phyloP scores from a whole-genome alignment of 2,329 filamentous ascomycete genomes.

The Nigrospora oryzae region DNA sequence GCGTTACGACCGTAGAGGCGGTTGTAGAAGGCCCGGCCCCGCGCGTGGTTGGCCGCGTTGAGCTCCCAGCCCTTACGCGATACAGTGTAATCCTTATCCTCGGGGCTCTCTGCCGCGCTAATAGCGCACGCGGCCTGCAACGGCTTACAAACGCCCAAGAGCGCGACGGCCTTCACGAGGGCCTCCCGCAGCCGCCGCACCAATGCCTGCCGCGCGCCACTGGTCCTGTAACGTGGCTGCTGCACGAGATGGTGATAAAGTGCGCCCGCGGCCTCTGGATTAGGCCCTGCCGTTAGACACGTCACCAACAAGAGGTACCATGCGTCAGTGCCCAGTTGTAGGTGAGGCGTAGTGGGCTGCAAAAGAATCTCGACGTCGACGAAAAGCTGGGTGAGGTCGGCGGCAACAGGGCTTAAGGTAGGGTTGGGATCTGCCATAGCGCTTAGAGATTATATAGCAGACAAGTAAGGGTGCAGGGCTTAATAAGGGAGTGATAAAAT shows the following conservation, averaged over 20 bases:
- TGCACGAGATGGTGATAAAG: constrained; percentile 48
- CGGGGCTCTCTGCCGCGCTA: constrained; percentile 33
- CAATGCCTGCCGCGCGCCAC: constrained; percentile 34
- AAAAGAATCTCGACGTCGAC: too few relatives aligned
- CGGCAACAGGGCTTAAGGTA: too few relatives aligned
- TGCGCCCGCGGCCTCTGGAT: constrained; percentile 40
- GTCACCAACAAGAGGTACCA: constrained; percentile 19
- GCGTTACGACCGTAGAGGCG: constrained; percentile 46
- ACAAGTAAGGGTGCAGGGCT: too few relatives aligned
- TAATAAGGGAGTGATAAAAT: too few relatives aligned
- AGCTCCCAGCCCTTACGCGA: constrained; percentile 42
- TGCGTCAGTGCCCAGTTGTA: constrained; percentile 7
- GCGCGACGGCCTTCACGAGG: constrained; percentile 47
- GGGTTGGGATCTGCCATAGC: too few relatives aligned
- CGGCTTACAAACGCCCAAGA: constrained; percentile 56
- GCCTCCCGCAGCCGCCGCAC: constrained; percentile 46
- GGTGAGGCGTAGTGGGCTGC: too few relatives aligned
- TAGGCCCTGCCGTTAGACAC: constrained; percentile 36
- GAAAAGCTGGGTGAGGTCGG: too few relatives aligned
- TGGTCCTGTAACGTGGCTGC: constrained; percentile 33
- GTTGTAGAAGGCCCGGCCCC: constrained; percentile 45
- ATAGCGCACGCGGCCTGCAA: constrained; percentile 52
- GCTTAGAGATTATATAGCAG: too few relatives aligned
- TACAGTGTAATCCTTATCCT: constrained; percentile 47
- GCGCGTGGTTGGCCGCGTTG: constrained; percentile 42